Base-by-base conservation (phyloP, 2,329 filamentous ascomycete species). In the Clonostachys byssicola region DNA sequence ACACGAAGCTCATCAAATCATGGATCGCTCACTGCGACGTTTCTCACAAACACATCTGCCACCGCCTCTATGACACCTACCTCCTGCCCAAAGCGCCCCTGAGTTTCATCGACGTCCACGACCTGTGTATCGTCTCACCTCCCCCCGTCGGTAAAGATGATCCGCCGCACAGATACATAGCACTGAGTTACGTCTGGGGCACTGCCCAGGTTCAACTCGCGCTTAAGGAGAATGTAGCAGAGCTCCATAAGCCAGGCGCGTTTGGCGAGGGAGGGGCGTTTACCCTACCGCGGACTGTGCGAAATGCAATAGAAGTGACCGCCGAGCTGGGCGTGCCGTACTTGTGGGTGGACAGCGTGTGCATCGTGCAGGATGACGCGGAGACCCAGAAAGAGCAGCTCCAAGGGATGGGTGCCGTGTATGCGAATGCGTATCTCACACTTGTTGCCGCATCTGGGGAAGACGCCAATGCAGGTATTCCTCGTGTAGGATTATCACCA, bases 321-420 rank as follows among this genome's bases (percentile, higher is more conserved):
- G 66, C 63, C 50, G 71, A 70, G 55, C 58, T 75, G 10, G 66
- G 65, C 1, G 60, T 72, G 23, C 64, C 65, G 3, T 64, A 71
- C 47, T 57, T 76, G 17, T 76, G 73, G 73, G 65, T 75, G 36
- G 73, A 76, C 50, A 60, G 65, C 23, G 58, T 73, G 44, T 73
- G 70, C 44, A 71, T 73, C 47, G 61, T 71, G 6, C 73, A 75
- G 52, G 68, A 73, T 47, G 66, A 73, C 14, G 6, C n/a, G 3
- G 17, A 30, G 23, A 30, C n/a, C 23, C 23, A 43, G 6, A 16
- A 18, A 9, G 23, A 12, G 12, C 23, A 30, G 41, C 17, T 43
- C n/a, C 18, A 10, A 13, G 17, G n/a, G 3, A 43, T 43, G 41
- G 41, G 23, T 13, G 17, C 23, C 6, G 23, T 43, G n/a, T 43